Conservation (phyloP, 441 rosid genomes). For the Syzygium syzygioides region DNA sequence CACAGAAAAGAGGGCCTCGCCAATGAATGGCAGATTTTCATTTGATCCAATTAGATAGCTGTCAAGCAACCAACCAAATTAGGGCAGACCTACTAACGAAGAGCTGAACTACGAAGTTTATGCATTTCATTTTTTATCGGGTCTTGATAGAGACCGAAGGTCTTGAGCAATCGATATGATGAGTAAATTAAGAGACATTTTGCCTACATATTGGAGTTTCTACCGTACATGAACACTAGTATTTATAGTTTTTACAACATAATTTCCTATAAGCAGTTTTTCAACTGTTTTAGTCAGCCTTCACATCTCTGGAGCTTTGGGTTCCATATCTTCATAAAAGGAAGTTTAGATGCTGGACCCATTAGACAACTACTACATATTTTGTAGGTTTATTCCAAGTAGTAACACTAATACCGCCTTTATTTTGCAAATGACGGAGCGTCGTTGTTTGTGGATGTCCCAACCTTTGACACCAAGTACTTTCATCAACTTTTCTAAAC, state of each 20-base stretch:
- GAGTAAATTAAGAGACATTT: background rate
- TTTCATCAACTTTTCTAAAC: too few species aligned
- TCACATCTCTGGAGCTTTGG: background rate
- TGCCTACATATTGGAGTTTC: background rate
- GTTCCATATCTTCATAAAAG: background rate
- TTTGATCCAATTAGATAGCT: background rate
- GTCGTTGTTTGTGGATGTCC: too few species aligned
- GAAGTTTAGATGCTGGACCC: too few species aligned
- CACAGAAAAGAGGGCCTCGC: background rate
- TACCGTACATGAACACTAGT: background rate
- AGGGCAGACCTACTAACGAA: background rate
- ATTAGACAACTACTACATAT: too few species aligned
- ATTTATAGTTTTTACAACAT: background rate
- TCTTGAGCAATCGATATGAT: background rate
- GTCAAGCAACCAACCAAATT: background rate
- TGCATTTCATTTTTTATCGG: background rate
- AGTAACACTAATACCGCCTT: too few species aligned
- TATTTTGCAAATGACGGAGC: too few species aligned
- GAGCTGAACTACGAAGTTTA: background rate
- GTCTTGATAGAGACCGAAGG: background rate
- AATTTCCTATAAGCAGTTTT: background rate
- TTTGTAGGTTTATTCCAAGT: too few species aligned
- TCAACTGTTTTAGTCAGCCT: background rate
- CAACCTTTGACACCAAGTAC: too few species aligned
- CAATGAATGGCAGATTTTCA: background rate